Base-by-base conservation (phyloP, 441 rosid genomes). In the Isatis lusitanica region DNA sequence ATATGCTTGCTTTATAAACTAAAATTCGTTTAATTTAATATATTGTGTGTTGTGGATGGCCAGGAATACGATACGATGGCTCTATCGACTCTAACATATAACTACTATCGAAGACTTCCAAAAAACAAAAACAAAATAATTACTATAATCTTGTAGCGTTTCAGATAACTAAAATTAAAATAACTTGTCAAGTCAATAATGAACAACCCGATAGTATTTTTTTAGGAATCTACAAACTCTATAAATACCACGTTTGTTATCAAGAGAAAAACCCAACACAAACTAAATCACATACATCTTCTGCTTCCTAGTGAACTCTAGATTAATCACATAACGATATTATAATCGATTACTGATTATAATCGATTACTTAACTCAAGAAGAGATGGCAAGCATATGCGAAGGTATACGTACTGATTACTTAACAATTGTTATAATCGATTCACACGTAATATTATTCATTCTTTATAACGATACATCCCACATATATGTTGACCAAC, bases 341-440 rank as follows among this genome's bases (percentile, higher is more conserved):
- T n/a, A n/a, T n/a, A n/a, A n/a, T n/a, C n/a, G n/a, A n/a, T n/a
- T n/a, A n/a, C n/a, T n/a, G n/a, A n/a, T n/a, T n/a, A n/a, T n/a
- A n/a, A 52, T 1, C 26, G 28, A 53, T 4, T 62, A 71, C 68
- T 9, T 18, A 17, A 10, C 46, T 30, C 56, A 31, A 42, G 44
- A 33, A 24, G 24, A 55, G 13, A 73, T 73, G 76, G 18, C 76
- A 64, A 64, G 53, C 48, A 44, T 44, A 7, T 73, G 65, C 31
- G 76, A 73, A 73, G 76, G 76, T 73, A 26, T 3, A 44, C 48
- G 9, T 44, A n/a, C 9, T 12, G 43, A 31, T 15, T 2, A 43
- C 38, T 0, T 44, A 15, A 44, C 9, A 4, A 44, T 60, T 10
- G 5, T 11, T 40, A 40, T 40, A n/a, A 11, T 11, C n/a, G n/a